These are phyloP conservation scores for Wilhelminamyces savonicus DNA, from an alignment of 805 yeast species.

Conservation along the genomic window DNA sequence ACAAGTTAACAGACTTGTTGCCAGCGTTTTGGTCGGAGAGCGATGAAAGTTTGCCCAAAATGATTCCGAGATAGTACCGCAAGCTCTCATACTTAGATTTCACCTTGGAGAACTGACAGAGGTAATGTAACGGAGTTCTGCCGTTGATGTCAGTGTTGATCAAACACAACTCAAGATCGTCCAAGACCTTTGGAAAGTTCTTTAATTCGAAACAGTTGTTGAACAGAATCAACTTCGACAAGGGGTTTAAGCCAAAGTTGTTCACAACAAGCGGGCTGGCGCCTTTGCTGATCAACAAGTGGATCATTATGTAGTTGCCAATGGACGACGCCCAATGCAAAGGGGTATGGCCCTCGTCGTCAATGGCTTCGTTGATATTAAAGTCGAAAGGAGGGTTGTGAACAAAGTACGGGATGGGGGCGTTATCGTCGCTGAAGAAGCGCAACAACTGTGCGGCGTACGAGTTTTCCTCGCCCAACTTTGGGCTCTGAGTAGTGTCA, in stretches of 20 bases:
- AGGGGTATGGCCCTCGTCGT: constrained; percentile 90
- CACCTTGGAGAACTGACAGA: constrained; percentile 64
- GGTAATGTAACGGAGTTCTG: constrained; percentile 81
- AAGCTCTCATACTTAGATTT: constrained; percentile 71
- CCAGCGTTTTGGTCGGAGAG: constrained; percentile 21
- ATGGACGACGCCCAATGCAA: constrained; percentile 98
- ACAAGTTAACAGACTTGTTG: constrained; percentile 53
- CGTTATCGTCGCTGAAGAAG: constrained; percentile 38
- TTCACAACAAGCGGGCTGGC: constrained; percentile 55
- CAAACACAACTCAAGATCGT: constrained; percentile 69
- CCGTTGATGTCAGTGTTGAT: constrained; percentile 68
- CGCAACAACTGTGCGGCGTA: constrained; percentile 34
- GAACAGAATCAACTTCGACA: constrained; percentile 78
- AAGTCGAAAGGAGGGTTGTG: constrained; percentile 59
- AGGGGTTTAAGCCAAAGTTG: constrained; percentile 74
- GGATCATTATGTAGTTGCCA: constrained; percentile 77
- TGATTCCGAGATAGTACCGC: constrained; percentile 70
- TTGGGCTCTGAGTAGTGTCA: constrained; percentile 39
- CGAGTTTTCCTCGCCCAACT: constrained; percentile 45
- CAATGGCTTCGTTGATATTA: constrained; percentile 72
- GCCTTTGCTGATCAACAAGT: constrained; percentile 67
- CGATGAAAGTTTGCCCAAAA: constrained; percentile 65
- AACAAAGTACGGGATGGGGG: constrained; percentile 57
- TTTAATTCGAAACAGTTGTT: constrained; percentile 81
- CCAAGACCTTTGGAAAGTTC: constrained; percentile 73